Evolutionary conservation across 108 stramenopile genomes (phyloP).

Genomic region (Skeletonema menzelii): DNA sequence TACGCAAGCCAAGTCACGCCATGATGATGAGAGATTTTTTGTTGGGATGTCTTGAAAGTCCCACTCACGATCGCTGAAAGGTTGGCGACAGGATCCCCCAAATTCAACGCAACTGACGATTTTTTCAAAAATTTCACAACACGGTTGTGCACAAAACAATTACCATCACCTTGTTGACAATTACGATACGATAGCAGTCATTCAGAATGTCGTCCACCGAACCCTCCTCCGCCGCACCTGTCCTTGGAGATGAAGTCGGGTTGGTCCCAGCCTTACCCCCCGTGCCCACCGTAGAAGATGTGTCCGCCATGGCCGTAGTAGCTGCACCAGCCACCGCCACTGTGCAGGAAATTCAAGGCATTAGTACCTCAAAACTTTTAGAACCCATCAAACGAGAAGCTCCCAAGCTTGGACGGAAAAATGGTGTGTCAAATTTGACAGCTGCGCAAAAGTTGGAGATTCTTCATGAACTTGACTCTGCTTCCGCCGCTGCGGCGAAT

Average conservation of each 20-base stretch:
- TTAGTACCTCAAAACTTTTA: not conserved
- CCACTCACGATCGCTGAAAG: not conserved
- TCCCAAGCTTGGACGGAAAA: not conserved
- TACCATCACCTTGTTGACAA: not conserved
- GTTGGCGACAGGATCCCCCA: not conserved
- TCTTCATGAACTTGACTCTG: not conserved
- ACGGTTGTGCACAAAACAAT: not conserved
- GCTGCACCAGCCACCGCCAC: not conserved
- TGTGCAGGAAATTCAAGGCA: not conserved
- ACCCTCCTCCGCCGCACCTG: not conserved
- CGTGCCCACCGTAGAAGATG: not conserved
- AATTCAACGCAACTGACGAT: not conserved
- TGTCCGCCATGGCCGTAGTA: not conserved
- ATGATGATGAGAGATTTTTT: too few species aligned
- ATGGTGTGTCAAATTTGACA: constrained; percentile 2
- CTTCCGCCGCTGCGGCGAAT: not conserved
- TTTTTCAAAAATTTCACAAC: not conserved
- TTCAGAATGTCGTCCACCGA: not conserved
- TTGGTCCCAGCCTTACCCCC: not conserved
- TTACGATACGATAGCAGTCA: not conserved
- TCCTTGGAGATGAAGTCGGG: not conserved
- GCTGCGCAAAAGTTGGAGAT: not conserved
- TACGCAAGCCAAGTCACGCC: too few species aligned
- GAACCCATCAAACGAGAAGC: not conserved
- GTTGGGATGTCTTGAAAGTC: too few species aligned